phyloP scores from a whole-genome alignment of 176 grass and related monocot genomes.

The Carex cristatella region DNA sequence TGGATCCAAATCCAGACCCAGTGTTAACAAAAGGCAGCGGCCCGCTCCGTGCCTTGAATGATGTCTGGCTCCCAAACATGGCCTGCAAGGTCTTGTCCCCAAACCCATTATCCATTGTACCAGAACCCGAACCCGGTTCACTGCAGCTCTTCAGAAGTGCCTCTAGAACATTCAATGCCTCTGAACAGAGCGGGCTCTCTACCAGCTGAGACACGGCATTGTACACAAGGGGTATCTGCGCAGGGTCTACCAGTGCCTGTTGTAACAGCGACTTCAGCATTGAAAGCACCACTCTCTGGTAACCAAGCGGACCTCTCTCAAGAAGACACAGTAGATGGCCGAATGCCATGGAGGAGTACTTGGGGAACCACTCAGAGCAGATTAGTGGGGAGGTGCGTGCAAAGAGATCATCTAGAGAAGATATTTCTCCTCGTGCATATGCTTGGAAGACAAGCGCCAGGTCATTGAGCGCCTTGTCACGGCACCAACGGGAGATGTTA shows the following conservation, averaged over 20 bases:
- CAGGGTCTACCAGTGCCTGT: constrained; percentile 76
- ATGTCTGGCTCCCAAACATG: constrained; percentile 70
- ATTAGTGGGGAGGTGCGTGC: constrained; percentile 51
- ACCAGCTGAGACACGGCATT: constrained; percentile 89
- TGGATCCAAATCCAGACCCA: constrained; percentile 59
- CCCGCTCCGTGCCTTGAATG: constrained; percentile 84
- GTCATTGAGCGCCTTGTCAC: constrained; percentile 46
- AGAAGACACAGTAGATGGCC: constrained; percentile 92
- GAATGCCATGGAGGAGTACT: constrained; percentile 87
- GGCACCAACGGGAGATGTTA: constrained; percentile 79
- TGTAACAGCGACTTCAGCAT: constrained; percentile 89
- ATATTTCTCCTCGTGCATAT: constrained; percentile 62
- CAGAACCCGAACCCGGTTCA: constrained; percentile 24
- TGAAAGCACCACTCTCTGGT: constrained; percentile 76
- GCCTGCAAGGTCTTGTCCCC: constrained; percentile 64
- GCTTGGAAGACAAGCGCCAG: constrained; percentile 64
- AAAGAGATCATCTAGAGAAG: constrained; percentile 65
- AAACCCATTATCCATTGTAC: constrained; percentile 37
- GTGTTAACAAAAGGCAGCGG: constrained; percentile 47
- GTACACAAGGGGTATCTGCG: constrained; percentile 80
- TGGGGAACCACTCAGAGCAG: constrained; percentile 84
- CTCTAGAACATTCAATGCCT: constrained; percentile 88
- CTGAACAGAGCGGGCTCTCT: constrained; percentile 59
- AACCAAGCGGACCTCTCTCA: constrained; percentile 83
- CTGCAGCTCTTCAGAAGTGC: constrained; percentile 86